Conservation (phyloP, 2,329 filamentous ascomycete species). For the Didymella pomorum region DNA sequence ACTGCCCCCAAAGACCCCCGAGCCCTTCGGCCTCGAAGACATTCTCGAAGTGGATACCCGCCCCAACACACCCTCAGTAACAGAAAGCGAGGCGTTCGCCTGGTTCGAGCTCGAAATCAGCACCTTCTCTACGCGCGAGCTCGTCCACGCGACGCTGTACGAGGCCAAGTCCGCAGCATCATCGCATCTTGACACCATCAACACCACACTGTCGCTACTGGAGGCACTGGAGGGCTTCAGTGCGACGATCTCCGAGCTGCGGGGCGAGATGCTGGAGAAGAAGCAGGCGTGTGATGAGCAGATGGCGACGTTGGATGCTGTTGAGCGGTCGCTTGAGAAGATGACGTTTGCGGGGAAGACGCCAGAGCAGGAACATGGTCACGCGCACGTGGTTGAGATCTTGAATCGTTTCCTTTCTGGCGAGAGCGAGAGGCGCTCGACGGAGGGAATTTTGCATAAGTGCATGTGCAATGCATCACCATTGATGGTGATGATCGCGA, state of each 20-base stretch:
- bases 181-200: slow-evolving; percentile 26
- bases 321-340: slow-evolving; percentile 12
- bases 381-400: neutral
- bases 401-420: neutral
- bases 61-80: neutral
- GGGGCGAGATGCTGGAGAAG: slow-evolving; percentile 22
- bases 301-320: slow-evolving; percentile 16
- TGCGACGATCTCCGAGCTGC: slow-evolving; percentile 21
- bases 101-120: slow-evolving; percentile 9
- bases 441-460: neutral
- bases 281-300: slow-evolving; percentile 22
- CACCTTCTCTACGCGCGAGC: slow-evolving; percentile 16
- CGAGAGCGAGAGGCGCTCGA: neutral
- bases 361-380: neutral
- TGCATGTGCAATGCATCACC: neutral
- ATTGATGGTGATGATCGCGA: neutral
- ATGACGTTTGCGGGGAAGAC: neutral
- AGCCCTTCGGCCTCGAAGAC: slow-evolving; percentile 6
- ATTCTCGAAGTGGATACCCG: slow-evolving; percentile 8
- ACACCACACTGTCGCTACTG: slow-evolving; percentile 23
- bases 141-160: slow-evolving; percentile 21
- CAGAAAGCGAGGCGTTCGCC: neutral
- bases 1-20: neutral
- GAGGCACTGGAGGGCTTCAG: slow-evolving; percentile 26
- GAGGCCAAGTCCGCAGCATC: slow-evolving; percentile 12